These are phyloP conservation scores for Blastomyces emzantsi DNA, from an alignment of 2,329 filamentous ascomycete genomes.

Conservation along the genomic window DNA sequence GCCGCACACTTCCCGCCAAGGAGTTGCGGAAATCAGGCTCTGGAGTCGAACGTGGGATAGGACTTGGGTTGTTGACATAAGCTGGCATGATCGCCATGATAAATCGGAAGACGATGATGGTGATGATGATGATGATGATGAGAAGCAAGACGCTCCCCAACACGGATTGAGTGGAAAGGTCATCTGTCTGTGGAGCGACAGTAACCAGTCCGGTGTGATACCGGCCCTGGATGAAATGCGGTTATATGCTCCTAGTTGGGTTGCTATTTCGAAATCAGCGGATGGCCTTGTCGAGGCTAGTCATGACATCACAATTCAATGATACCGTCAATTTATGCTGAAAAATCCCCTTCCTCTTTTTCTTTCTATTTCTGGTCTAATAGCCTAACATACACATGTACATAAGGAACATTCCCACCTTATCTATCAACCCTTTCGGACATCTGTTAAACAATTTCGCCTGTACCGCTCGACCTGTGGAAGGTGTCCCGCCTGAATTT, in stretches of 20 bases:
- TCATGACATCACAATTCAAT: constrained; percentile 55
- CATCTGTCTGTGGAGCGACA: constrained; percentile 81
- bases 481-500: background rate
- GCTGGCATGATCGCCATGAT: constrained; percentile 44
- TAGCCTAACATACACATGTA: background rate
- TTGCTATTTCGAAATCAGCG: constrained; percentile 61
- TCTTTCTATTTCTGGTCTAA: background rate
- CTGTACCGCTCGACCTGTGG: background rate
- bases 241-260: constrained; percentile 72
- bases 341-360: background rate
- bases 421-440: background rate
- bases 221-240: constrained; percentile 75
- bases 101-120: background rate
- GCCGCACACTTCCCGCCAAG: constrained; percentile 52
- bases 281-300: constrained; percentile 76
- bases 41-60: constrained; percentile 76
- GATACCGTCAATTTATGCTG: background rate
- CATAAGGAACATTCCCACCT: background rate
- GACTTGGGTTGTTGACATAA: constrained; percentile 65
- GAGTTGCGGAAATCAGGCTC: constrained; percentile 60
- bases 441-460: background rate
- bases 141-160: constrained; percentile 26
- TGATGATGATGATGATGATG: constrained; percentile 15
- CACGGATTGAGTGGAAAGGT: constrained; percentile 53
- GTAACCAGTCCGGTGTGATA: constrained; percentile 60